A percentile compares a stretch with the other conserved stretches of the same genome.
phyloP scores from a whole-genome alignment of 2,329 filamentous ascomycete species.

The Talaromyces sp. region DNA sequence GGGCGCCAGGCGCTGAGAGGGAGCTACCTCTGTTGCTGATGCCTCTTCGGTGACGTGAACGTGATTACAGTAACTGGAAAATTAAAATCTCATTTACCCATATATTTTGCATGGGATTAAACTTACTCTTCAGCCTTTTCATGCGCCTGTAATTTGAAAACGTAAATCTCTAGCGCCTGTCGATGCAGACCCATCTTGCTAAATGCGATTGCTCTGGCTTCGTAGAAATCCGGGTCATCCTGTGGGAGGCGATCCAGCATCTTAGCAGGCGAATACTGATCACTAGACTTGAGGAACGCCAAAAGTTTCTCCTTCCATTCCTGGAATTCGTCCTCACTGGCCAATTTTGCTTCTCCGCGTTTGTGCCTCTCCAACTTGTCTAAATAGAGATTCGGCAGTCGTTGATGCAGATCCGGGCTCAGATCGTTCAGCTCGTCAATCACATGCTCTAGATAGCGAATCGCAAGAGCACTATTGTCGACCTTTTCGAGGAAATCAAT shows the following conservation, averaged over 20 bases:
- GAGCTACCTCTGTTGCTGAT: conserved; percentile 27
- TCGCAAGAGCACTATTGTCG: conserved; percentile 60
- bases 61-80: conserved; percentile 74
- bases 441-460: conserved; percentile 83
- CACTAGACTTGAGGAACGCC: conserved; percentile 67
- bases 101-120: neutral
- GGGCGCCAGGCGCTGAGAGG: conserved; percentile 32
- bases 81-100: neutral
- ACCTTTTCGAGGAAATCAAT: conserved; percentile 67
- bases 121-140: conserved; percentile 85
- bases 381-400: conserved; percentile 68
- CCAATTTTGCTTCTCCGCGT: conserved; percentile 24
- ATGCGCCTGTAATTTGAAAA: conserved; percentile 86
- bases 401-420: conserved; percentile 81
- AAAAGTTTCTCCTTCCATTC: conserved; percentile 61
- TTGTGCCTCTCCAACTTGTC: conserved; percentile 42
- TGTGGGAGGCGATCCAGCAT: conserved; percentile 72
- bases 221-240: conserved; percentile 79
- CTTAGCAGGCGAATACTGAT: conserved; percentile 72
- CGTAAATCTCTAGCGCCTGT: conserved; percentile 94
- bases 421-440: conserved; percentile 79
- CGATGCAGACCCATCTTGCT: conserved; percentile 94
- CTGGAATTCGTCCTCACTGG: neutral
- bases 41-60: conserved; percentile 60
- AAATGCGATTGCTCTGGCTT: conserved; percentile 82